These are phyloP conservation scores for Botrytis tulipae DNA, from an alignment of 2,329 filamentous ascomycete species.

Conservation along the genomic window DNA sequence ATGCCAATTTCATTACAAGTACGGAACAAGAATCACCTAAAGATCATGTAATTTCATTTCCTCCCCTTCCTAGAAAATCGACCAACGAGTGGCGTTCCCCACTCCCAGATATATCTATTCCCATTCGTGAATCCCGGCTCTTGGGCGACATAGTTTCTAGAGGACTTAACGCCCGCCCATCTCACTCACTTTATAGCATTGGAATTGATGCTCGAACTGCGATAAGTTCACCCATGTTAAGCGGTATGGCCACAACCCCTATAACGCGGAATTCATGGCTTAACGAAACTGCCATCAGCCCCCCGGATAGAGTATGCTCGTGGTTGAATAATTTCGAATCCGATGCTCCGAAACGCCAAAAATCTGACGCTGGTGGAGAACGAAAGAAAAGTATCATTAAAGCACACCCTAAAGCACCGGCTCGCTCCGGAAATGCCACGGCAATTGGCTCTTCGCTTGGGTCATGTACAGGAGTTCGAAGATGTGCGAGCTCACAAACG, in stretches of 20 bases:
- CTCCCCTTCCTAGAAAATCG: constrained; percentile 31
- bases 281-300: neutral
- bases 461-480: constrained; percentile 22
- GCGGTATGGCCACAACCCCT: neutral
- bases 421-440: constrained; percentile 23
- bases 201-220: constrained; percentile 28
- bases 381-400: constrained; percentile 23
- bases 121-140: neutral
- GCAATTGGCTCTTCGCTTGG: constrained; percentile 30
- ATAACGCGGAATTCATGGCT: neutral
- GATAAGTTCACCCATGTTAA: neutral
- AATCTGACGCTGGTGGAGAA: constrained; percentile 3
- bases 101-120: constrained; percentile 29
- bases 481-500: constrained; percentile 22
- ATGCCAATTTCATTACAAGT: neutral
- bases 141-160: neutral
- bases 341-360: neutral
- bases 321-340: neutral
- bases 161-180: neutral
- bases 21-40: constrained; percentile 22
- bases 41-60: constrained; percentile 32
- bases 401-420: constrained; percentile 26
- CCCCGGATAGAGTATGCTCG: constrained; percentile 19
- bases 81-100: constrained; percentile 35
- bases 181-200: constrained; percentile 28